These are phyloP conservation scores for Rhodotorula sp. DNA, from an alignment of 1,284 basidiomycete genomes.

Conservation along the genomic window DNA sequence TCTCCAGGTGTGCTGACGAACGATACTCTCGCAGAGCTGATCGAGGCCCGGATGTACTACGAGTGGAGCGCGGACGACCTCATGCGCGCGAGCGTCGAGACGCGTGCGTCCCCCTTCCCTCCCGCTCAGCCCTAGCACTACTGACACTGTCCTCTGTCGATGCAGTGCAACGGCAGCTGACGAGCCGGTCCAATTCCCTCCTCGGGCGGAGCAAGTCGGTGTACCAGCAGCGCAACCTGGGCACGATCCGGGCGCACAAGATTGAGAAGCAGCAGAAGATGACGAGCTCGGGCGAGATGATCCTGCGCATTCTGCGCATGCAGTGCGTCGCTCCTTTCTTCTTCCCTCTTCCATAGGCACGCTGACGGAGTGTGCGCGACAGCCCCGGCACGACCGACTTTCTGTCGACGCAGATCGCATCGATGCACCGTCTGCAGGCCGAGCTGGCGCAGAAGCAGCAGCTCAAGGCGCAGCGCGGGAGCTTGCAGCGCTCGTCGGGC, in stretches of 20 bases:
- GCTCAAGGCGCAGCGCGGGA: slow-evolving; percentile 21
- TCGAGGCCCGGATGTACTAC: slow-evolving; percentile 87
- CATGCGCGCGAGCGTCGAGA: slow-evolving; percentile 36
- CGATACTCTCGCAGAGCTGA: slow-evolving; percentile 58
- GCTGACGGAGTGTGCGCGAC: slow-evolving; percentile 1
- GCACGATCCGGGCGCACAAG: slow-evolving; percentile 94
- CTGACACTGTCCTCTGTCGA: too few species aligned
- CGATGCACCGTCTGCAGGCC: slow-evolving; percentile 43
- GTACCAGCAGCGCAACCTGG: slow-evolving; percentile 81
- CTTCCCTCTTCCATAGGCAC: too few species aligned
- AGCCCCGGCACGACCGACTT: slow-evolving; percentile 83
- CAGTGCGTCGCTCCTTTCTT: slow-evolving; percentile 14
- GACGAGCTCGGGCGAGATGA: slow-evolving; percentile 75
- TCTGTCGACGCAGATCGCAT: slow-evolving; percentile 69
- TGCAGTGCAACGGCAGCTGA: slow-evolving; percentile 57
- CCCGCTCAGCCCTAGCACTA: neutral
- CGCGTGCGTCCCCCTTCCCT: slow-evolving; percentile 48
- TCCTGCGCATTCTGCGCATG: slow-evolving; percentile 90
- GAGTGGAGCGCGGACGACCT: slow-evolving; percentile 74
- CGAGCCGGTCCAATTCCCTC: slow-evolving; percentile 19
- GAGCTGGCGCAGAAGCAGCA: slow-evolving; percentile 29
- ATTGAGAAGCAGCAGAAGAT: slow-evolving; percentile 76
- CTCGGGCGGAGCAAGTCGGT: slow-evolving; percentile 77
- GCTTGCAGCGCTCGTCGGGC: slow-evolving; percentile 16
- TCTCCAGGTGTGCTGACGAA: neutral